Base-by-base conservation (phyloP, 2,329 filamentous ascomycete species). In the Penicillium occitanis region DNA sequence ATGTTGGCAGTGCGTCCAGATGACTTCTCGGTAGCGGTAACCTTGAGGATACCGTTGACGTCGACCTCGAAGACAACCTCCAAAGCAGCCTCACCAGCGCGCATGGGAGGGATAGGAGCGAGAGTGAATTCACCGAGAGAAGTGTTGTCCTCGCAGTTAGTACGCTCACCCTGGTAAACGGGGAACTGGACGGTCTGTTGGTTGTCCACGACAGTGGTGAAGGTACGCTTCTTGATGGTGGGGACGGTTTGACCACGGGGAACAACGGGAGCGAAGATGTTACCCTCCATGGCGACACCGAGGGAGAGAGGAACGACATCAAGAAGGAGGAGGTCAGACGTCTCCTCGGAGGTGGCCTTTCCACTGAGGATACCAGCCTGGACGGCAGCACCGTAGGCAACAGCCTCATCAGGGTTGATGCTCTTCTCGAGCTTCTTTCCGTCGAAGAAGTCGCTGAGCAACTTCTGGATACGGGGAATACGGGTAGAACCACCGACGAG, bases 401-500 rank as follows among this genome's bases (percentile, higher is more conserved):
- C 95, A 74, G 95, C 95, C 87, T 99, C 95, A 79, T 99, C 95
- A 76, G 95, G 95, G 89, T 99, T 99, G 86, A 98, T 98, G 87
- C 91, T 95, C 79, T 97, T 98, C 89, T 98, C 94, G 73, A 97
- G 92, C 91, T 99, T 97, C 92, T 99, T 99, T 84, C 93, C 93
- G 81, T 96, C 91, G 86, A 99, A 99, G 88, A 93, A 97, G 84
- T 99, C 95, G 85, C 90, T 93, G 73, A 99, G 90, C 72, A 99
- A 91, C 89, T 98, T 98, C 90, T 99, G 95, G 82, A 99, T 96
- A 81, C 90, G 89, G 78, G 95, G 95, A 75, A 99, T 99, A 92
- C 95, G 95, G 77, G 95, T 99, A 70, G 93, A 97, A 75, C 95
- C 95, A 89, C 95, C 95, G 78, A 99, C 95, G 77, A 99, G 91